A percentile compares a stretch with the other conserved stretches of the same genome.
These are phyloP conservation scores for Botryotinia convoluta DNA, from an alignment of 2,329 filamentous ascomycete species.

Conservation along the genomic window DNA sequence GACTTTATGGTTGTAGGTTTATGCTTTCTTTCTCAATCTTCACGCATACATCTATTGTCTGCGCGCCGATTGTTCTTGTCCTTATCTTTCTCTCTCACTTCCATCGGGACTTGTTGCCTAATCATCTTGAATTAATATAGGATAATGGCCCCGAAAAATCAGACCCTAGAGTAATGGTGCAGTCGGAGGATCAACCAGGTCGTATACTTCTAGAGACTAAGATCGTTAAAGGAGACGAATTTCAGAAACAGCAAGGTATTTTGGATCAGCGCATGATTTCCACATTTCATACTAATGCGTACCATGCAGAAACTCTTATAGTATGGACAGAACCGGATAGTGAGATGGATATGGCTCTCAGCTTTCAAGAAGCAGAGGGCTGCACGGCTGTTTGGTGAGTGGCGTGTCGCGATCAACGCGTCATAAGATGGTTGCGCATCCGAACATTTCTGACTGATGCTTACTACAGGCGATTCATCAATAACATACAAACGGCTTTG, in stretches of 20 bases:
- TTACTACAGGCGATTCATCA: conserved; percentile 78
- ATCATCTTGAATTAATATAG: conserved; percentile 40
- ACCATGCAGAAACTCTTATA: conserved; percentile 79
- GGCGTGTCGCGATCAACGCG: conserved; percentile 1
- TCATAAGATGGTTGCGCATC: conserved; percentile 11
- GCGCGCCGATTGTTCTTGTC: not conserved
- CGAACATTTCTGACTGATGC: conserved; percentile 3
- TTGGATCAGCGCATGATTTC: conserved; percentile 29
- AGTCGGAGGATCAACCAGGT: conserved; percentile 88
- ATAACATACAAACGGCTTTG: conserved; percentile 71
- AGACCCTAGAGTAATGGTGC: conserved; percentile 83
- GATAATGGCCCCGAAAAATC: conserved; percentile 61
- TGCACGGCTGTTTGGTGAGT: conserved; percentile 86
- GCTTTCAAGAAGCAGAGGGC: conserved; percentile 95
- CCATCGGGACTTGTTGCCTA: conserved; percentile 30
- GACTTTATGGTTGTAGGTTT: conserved; percentile 35
- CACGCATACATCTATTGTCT: not conserved
- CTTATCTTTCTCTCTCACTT: conserved; percentile 10
- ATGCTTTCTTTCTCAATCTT: conserved; percentile 5
- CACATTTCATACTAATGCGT: conserved; percentile 33
- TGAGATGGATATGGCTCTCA: conserved; percentile 93
- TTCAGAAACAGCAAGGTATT: conserved; percentile 95
- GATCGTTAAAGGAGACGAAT: conserved; percentile 90
- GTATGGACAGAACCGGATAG: conserved; percentile 89
- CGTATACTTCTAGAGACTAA: conserved; percentile 82